These are phyloP conservation scores for Echium plantagineum DNA, from an alignment of 257 asterid species.

Conservation along the genomic window DNA sequence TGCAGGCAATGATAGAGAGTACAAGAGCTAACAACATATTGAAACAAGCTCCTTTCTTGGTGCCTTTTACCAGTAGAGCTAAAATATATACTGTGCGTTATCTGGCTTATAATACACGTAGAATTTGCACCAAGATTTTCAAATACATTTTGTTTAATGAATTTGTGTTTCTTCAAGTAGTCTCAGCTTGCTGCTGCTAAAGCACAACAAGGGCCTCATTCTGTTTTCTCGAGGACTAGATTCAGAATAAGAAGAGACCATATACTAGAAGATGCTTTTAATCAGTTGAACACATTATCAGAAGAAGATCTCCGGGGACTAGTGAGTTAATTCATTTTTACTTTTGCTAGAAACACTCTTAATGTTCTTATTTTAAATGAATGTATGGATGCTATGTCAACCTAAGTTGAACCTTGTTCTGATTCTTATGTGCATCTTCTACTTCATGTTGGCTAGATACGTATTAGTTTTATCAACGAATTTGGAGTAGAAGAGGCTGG, in stretches of 20 bases:
- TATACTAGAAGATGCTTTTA: slow-evolving; percentile 82
- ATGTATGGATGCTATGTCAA: background rate
- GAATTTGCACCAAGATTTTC: background rate
- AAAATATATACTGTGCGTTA: slow-evolving; percentile 78
- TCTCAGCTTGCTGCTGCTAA: slow-evolving; percentile 62
- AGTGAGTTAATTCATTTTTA: slow-evolving; percentile 33
- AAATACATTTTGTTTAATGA: slow-evolving; percentile 3
- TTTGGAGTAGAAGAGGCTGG: slow-evolving; percentile 99
- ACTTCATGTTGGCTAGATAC: slow-evolving; percentile 45
- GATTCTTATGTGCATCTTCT: background rate
- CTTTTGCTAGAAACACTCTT: slow-evolving; percentile 1
- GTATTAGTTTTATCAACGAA: slow-evolving; percentile 77
- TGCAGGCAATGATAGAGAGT: slow-evolving; percentile 54
- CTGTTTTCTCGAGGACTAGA: slow-evolving; percentile 50
- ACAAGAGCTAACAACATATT: slow-evolving; percentile 78
- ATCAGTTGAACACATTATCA: slow-evolving; percentile 61
- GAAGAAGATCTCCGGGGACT: slow-evolving; percentile 85
- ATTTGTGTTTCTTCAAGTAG: slow-evolving; percentile 28
- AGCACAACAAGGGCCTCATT: slow-evolving; percentile 44
- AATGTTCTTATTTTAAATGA: background rate
- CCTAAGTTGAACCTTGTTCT: background rate
- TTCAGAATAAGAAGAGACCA: slow-evolving; percentile 85
- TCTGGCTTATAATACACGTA: slow-evolving; percentile 9
- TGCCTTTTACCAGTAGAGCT: slow-evolving; percentile 93
- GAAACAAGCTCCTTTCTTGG: slow-evolving; percentile 92